Evolutionary conservation across 1,284 basidiomycete species (phyloP), one percentile per base, ranked within the genome.

Genomic region (Pseudozyma sp.): DNA sequence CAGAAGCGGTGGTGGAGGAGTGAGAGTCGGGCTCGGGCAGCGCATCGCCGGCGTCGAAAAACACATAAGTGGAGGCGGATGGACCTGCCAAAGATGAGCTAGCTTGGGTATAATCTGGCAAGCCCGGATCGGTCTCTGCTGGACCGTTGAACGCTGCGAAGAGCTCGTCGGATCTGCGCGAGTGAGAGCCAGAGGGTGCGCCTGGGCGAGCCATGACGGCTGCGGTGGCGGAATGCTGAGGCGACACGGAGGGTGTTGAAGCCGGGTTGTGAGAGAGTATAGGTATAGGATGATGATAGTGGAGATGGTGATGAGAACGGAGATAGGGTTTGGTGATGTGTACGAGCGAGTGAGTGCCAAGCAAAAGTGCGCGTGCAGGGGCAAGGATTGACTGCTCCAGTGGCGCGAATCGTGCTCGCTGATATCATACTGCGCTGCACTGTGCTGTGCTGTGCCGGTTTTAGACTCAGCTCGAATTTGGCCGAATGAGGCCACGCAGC

Each of bases 11-110:
- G 29, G 7, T 37, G 29, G 7, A 1, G 19, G 43, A 44, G 7
- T 19, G 17, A 1, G 19, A n/a, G 13, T 66, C 55, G 0, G 61
- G 62, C 30, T 61, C 49, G 0, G 64, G 68, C 17, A 80, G 37
- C 7, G 72, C 75, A 50, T 81, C 80, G 11, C 75, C 77, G 14
- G 78, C 80, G 35, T 81, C 80, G 30, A 81, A 81, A 34, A 77
- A 80, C 58, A 81, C 67, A 48, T 81, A 67, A 16, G 47, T 55
- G 35, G 60, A 58, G 4, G 63, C 24, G 9, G 44, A 30, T 37
- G 64, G 52, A 42, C 50, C 33, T 16, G 44, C 16, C 9, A 35
- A 37, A 8, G 66, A 39, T 3, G 61, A 33, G 62, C 54, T 60
- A n/a, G 69, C 50, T 50, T 68, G 60, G 16, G 33, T 30, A 48